Base-by-base conservation (phyloP, 164 flowering plant genomes). In the Cinnamomum chago region DNA sequence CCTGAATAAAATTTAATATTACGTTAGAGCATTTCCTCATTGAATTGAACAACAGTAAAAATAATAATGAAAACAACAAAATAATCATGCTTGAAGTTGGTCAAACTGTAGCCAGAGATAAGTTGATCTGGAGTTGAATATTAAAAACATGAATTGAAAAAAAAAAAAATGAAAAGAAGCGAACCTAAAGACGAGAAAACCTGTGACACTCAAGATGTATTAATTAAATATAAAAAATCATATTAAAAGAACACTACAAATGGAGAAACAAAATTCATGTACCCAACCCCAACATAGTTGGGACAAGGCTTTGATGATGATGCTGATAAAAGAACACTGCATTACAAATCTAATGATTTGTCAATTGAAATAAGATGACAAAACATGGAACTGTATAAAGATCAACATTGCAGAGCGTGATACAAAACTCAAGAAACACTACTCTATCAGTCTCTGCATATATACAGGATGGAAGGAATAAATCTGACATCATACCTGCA, bases 401-500 rank as follows among this genome's bases (percentile, higher is more conserved):
- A 40, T 40, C 47, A 40, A 9, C 10, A 40, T 40, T 40, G 47
- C 47, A 40, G 47, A 40, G 11, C 47, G 13, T 55, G 60, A 20
- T 55, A 55, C 60, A 55, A 55, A 55, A 55, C 5, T 55, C 20
- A 55, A 17, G 15, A 55, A 55, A 55, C 20, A 55, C 17, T 17
- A 14, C 60, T 3, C 47, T 40, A 40, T 40, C 47, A 40, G 47
- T 40, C 47, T 40, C 47, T 5, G 47, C 47, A 40, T 40, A 40
- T 40, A 40, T 40, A 40, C 47, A 40, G 47, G 47, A 40, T 40
- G 47, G 55, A 72, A 72, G 55, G 25, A 23, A 69, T 58, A 24
- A n/a, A n/a, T 50, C 22, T 20, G 58, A 65, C 14, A 64, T 60
- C 24, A 72, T 73, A 67, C 99, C 99, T 93, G 99, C 58, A 95